phyloP scores from a whole-genome alignment of 1,284 basidiomycete genomes.

The Porodaedalea pini region DNA sequence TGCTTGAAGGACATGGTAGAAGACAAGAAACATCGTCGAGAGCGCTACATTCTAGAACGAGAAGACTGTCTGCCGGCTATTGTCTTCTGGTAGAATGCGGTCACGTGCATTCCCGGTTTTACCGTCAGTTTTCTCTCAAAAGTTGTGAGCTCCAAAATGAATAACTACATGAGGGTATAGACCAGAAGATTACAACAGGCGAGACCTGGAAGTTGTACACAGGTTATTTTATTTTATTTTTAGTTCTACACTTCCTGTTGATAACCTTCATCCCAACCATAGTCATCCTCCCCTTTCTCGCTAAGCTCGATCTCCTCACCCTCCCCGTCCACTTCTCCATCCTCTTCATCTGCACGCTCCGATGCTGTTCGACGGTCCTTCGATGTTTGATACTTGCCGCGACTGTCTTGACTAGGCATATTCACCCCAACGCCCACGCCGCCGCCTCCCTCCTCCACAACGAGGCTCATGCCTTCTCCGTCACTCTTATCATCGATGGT shows the following conservation, averaged over 20 bases:
- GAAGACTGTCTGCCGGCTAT: neutral
- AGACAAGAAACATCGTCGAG: neutral
- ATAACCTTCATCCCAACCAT: conserved; percentile 39
- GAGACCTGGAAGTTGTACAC: no score
- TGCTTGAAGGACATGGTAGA: conserved; percentile 15
- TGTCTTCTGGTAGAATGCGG: no score
- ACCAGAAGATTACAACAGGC: no score
- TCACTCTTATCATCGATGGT: conserved; percentile 54
- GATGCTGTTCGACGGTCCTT: conserved; percentile 4
- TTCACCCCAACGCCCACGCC: conserved; percentile 24
- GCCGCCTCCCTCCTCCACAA: conserved; percentile 44
- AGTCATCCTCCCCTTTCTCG: conserved; percentile 37
- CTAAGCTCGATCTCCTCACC: conserved; percentile 30
- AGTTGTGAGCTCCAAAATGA: no score
- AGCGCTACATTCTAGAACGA: neutral
- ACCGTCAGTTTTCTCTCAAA: no score
- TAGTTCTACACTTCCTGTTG: conserved; percentile 40
- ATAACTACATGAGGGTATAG: no score
- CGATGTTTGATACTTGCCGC: conserved; percentile 15
- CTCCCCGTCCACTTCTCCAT: conserved; percentile 23
- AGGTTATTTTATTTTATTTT: no score
- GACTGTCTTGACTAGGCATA: conserved; percentile 19
- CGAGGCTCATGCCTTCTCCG: conserved; percentile 41
- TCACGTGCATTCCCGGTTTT: neutral
- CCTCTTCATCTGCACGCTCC: conserved; percentile 24